Evolutionary conservation across 768 basidiomycete genomes (phyloP).

Genomic region (Hebeloma cylindrosporum): DNA sequence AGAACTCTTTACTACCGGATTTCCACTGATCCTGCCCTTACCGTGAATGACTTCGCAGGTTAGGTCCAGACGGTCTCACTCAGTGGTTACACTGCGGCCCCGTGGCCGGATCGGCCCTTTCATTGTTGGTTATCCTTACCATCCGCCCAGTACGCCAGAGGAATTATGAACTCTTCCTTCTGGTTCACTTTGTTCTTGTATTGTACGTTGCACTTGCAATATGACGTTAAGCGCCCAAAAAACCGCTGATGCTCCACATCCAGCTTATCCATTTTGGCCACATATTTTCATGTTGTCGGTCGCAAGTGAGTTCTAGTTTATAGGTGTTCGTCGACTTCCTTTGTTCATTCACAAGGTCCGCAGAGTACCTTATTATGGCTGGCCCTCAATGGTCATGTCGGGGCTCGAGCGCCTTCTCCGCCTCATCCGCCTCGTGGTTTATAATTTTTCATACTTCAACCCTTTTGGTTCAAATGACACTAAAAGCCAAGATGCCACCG

Average conservation of each 20-base stretch:
- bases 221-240: neutral
- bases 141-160: conserved; percentile 46
- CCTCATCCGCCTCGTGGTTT: conserved; percentile 40
- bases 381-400: conserved; percentile 56
- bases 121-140: conserved; percentile 46
- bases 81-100: conserved; percentile 37
- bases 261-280: conserved; percentile 39
- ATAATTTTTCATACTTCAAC: conserved; percentile 43
- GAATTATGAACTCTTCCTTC: conserved; percentile 54
- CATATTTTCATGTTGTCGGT: conserved; percentile 40
- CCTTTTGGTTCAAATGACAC: conserved; percentile 13
- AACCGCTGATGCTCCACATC: neutral
- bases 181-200: conserved; percentile 44
- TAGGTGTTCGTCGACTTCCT: too few relatives aligned
- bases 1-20: neutral
- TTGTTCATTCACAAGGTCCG: too few relatives aligned
- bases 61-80: too few relatives aligned
- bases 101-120: conserved; percentile 38
- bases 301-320: conserved; percentile 31
- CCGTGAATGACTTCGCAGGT: too few relatives aligned
- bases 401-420: conserved; percentile 54
- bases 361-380: conserved; percentile 38
- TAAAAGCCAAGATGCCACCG: conserved; percentile 34
- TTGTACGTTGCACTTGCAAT: conserved; percentile 25
- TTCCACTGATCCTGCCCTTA: neutral